phyloP scores from a whole-genome alignment of 176 grass and related monocot species.

The Oryza nivara region DNA sequence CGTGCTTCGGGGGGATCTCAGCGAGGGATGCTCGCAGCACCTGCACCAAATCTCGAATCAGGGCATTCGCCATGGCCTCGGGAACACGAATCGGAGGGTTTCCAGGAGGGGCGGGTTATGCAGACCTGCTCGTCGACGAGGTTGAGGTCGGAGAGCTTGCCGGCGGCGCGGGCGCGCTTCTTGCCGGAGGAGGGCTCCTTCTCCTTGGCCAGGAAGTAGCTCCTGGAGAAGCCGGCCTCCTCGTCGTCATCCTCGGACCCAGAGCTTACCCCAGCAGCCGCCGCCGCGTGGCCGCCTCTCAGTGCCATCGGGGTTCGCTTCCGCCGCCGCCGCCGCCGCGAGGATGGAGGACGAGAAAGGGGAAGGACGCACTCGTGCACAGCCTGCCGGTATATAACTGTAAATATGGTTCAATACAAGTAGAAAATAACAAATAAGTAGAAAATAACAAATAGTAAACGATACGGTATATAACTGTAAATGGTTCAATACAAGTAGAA shows the following conservation, averaged over 20 bases:
- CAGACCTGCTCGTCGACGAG: constrained; percentile 77
- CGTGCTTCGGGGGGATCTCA: constrained; percentile 63
- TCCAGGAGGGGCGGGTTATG: neutral
- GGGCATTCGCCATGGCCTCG: neutral
- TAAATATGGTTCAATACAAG: too few relatives aligned
- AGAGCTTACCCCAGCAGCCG: constrained; percentile 25
- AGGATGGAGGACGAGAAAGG: neutral
- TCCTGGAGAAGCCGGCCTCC: constrained; percentile 77
- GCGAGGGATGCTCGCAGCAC: constrained; percentile 63
- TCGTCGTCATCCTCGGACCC: constrained; percentile 59
- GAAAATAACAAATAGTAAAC: too few relatives aligned
- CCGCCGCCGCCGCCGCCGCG: constrained; percentile 21
- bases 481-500: too few relatives aligned
- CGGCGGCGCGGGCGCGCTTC: constrained; percentile 51
- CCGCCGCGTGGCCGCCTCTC: constrained; percentile 39
- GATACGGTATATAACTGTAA: too few relatives aligned
- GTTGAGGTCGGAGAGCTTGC: constrained; percentile 78
- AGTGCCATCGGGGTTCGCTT: constrained; percentile 33
- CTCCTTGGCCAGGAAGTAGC: constrained; percentile 96
- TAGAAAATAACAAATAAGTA: too few relatives aligned
- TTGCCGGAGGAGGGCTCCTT: constrained; percentile 65
- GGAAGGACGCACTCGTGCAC: neutral
- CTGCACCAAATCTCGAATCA: constrained; percentile 46
- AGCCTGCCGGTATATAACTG: too few relatives aligned
- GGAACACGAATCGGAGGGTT: neutral